Evolutionary conservation across 805 yeast species (phyloP).

Genomic region (Lachancea cidri): DNA sequence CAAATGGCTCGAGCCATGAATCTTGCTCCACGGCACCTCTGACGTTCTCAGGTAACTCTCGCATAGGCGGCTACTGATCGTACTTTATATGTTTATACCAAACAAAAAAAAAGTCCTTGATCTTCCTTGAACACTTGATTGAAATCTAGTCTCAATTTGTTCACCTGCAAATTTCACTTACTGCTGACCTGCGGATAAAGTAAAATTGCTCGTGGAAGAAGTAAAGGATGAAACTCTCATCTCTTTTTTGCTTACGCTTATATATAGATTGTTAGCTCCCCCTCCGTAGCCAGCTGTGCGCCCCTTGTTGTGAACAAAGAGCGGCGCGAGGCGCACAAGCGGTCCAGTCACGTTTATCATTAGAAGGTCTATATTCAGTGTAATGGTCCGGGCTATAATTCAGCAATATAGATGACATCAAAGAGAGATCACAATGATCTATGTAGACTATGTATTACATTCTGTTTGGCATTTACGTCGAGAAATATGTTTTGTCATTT

Average conservation of each 20-base stretch:
- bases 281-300: not conserved
- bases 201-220: not conserved
- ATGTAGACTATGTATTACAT: not conserved
- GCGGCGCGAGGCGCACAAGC: no score
- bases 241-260: not conserved
- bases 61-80: conserved; percentile 12
- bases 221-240: not conserved
- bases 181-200: not conserved
- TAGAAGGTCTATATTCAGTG: no score
- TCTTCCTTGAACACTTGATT: not conserved
- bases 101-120: no score
- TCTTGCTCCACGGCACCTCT: conserved; percentile 67
- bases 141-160: not conserved
- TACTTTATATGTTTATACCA: no score
- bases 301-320: not conserved
- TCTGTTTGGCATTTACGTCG: not conserved
- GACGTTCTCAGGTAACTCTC: conserved; percentile 35
- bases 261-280: not conserved
- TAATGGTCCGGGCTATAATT: no score
- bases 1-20: conserved; percentile 81
- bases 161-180: not conserved
- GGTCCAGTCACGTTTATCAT: no score
- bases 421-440: no score
- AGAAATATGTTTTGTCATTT: not conserved
- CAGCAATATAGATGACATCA: not conserved